Conservation (phyloP, 2,329 filamentous ascomycete genomes). For the Ceratocystis destructans region DNA sequence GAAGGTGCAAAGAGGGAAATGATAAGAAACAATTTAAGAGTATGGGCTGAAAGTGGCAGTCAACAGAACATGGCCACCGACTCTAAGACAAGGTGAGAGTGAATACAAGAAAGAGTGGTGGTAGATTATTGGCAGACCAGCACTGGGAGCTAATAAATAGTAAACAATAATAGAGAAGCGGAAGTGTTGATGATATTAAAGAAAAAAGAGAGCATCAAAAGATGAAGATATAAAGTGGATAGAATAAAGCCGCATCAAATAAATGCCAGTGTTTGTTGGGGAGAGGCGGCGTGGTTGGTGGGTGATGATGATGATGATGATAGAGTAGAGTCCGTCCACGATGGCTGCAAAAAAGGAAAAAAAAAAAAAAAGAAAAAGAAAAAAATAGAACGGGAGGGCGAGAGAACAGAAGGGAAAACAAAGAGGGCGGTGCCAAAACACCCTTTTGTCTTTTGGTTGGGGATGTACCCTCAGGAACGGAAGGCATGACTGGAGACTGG, state of each 20-base stretch:
- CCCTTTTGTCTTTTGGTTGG: neutral
- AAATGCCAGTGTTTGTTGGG: neutral
- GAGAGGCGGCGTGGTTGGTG: neutral
- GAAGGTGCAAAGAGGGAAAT: neutral
- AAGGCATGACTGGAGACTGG: neutral
- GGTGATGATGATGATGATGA: conserved; percentile 7
- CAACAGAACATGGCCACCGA: neutral
- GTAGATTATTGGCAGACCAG: neutral
- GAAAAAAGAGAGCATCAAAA: conserved; percentile 2
- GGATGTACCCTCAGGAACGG: neutral
- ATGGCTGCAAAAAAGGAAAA: neutral
- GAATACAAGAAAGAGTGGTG: neutral
- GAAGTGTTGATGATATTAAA: conserved; percentile 4
- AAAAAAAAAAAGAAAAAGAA: neutral
- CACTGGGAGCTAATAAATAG: neutral
- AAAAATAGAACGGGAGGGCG: neutral
- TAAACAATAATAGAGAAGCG: conserved; percentile 10
- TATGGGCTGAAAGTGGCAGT: neutral
- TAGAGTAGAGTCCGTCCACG: conserved; percentile 1
- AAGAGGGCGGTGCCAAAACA: neutral
- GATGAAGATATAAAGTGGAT: neutral
- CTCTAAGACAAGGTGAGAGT: neutral
- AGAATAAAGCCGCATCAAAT: neutral
- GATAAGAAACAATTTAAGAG: neutral
- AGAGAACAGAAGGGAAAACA: neutral